A percentile compares a stretch with the other conserved stretches of the same genome.
Conservation (phyloP, 805 yeast species). For the Metschnikowia hibisci region DNA sequence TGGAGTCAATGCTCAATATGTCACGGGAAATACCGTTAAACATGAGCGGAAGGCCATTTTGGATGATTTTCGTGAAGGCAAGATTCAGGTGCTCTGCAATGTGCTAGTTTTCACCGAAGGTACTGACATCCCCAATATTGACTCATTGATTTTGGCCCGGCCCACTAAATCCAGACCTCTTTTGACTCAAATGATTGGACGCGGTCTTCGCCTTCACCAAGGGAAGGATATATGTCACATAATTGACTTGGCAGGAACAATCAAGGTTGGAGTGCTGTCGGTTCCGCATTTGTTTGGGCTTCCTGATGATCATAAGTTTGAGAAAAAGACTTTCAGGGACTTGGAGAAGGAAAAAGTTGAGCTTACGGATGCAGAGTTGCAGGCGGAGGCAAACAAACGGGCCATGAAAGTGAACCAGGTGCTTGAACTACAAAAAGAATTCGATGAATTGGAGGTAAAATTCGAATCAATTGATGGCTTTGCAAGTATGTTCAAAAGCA, state of each 20-base stretch:
- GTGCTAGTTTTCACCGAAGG: conserved; percentile 94
- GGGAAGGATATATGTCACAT: conserved; percentile 67
- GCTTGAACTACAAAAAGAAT: conserved; percentile 9
- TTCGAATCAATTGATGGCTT: conserved; percentile 40
- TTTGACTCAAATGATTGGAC: conserved; percentile 83
- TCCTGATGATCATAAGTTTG: conserved; percentile 26
- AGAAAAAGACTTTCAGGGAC: conserved; percentile 16
- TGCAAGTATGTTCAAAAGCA: conserved; percentile 15
- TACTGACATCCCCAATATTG: conserved; percentile 88
- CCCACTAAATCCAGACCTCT: conserved; percentile 76
- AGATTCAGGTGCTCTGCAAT: conserved; percentile 71
- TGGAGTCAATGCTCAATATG: conserved; percentile 68
- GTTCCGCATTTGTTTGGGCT: conserved; percentile 48
- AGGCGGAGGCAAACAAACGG: conserved; percentile 11
- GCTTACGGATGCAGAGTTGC: neutral
- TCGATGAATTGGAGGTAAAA: conserved; percentile 21
- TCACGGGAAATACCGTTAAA: conserved; percentile 61
- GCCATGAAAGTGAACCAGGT: conserved; percentile 12
- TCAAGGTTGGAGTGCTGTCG: conserved; percentile 49
- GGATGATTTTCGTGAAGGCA: conserved; percentile 56
- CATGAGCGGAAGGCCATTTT: conserved; percentile 50
- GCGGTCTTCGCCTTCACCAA: conserved; percentile 69
- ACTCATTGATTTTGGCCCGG: conserved; percentile 70
- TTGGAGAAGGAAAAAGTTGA: conserved; percentile 10
- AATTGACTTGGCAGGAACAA: conserved; percentile 70